phyloP scores from a whole-genome alignment of 1,284 basidiomycete genomes.

The Schizophyllum amplum region DNA sequence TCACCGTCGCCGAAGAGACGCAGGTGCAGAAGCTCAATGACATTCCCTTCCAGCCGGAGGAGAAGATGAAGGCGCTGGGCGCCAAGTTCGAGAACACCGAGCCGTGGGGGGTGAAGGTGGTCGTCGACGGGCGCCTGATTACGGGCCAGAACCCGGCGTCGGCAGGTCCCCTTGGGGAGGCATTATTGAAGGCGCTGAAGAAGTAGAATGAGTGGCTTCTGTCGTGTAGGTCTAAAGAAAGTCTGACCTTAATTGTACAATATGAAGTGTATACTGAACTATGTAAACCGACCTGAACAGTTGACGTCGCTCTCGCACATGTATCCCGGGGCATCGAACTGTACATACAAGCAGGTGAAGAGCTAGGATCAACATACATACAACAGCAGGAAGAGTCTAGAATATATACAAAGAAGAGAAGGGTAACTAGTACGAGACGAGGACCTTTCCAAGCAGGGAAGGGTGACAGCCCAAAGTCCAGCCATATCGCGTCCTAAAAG shows the following conservation, averaged over 20 bases:
- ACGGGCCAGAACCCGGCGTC: slow-evolving; percentile 75
- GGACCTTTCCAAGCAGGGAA: background rate
- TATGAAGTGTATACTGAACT: too few species aligned
- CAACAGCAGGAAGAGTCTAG: background rate
- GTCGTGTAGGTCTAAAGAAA: too few species aligned
- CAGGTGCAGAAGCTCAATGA: slow-evolving; percentile 25
- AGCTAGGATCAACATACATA: background rate
- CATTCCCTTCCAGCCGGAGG: slow-evolving; percentile 51
- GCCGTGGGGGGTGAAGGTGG: slow-evolving; percentile 38
- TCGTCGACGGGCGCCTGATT: slow-evolving; percentile 33
- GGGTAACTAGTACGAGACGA: background rate
- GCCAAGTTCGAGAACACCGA: slow-evolving; percentile 39
- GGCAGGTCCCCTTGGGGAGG: slow-evolving; percentile 42
- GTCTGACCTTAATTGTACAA: too few species aligned
- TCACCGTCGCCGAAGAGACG: slow-evolving; percentile 51
- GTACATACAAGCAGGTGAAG: background rate
- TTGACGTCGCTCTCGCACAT: too few species aligned
- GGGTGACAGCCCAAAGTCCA: too few species aligned
- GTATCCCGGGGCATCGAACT: background rate
- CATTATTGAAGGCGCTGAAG: slow-evolving; percentile 31
- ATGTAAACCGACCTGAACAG: too few species aligned
- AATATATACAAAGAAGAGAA: background rate
- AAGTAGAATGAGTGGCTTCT: background rate
- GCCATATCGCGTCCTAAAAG: background rate
- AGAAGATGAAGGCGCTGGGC: slow-evolving; percentile 37